Percentiles rank a stretch among this genome's conserved stretches.
phyloP scores from a whole-genome alignment of 495 filamentous ascomycete genomes.

The Podospora appendiculata region DNA sequence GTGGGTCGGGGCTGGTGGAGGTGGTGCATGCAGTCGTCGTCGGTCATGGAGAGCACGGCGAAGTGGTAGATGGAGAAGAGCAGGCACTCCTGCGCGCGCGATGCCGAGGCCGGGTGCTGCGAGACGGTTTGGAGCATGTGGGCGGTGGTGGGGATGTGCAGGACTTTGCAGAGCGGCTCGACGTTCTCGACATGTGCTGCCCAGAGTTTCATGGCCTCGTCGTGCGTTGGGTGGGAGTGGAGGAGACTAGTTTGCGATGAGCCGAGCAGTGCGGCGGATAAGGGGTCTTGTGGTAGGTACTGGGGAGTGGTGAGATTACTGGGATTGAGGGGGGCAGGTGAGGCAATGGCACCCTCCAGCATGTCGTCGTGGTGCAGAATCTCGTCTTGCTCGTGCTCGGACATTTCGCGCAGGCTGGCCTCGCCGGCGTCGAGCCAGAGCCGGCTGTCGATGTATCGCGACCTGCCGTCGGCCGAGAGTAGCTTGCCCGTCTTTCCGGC shows the following conservation, averaged over 20 bases:
- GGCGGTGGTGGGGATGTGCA: conserved; percentile 46
- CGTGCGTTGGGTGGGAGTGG: conserved; percentile 8
- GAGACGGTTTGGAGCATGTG: conserved; percentile 22
- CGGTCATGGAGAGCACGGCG: conserved; percentile 24
- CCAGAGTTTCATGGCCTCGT: conserved; percentile 37
- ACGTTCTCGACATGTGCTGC: conserved; percentile 46
- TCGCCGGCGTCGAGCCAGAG: not conserved
- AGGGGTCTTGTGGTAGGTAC: not conserved
- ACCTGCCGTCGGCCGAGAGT: conserved; percentile 1
- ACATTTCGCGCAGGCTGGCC: too few relatives aligned
- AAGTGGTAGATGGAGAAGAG: conserved; percentile 34
- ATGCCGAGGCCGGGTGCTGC: conserved; percentile 8
- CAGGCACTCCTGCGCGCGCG: conserved; percentile 26
- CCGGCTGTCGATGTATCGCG: conserved; percentile 11
- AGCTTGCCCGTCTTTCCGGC: conserved; percentile 1
- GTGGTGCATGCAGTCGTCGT: conserved; percentile 26
- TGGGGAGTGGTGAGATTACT: not conserved
- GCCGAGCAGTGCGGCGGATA: not conserved
- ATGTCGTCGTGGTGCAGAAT: not conserved
- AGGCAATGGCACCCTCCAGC: not conserved
- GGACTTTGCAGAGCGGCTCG: conserved; percentile 48
- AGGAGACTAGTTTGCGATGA: not conserved
- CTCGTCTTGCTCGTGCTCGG: not conserved
- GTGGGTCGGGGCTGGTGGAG: conserved; percentile 18
- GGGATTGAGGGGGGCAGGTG: not conserved